Evolutionary conservation across 345 rosid genomes (phyloP).

Genomic region (Arabis alpina): DNA sequence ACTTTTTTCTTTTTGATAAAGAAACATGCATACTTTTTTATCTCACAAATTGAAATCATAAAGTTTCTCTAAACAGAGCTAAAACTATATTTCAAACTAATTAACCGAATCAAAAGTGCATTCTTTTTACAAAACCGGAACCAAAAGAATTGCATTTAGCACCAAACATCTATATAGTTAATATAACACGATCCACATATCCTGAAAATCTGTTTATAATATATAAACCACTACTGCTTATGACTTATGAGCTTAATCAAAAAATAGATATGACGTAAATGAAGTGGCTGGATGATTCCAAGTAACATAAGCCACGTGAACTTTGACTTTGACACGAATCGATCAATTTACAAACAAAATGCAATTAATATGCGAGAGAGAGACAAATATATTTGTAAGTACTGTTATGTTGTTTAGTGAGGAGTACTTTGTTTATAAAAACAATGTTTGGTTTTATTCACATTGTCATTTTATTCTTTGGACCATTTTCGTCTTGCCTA

Average conservation of each 20-base stretch:
- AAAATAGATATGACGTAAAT: too few species aligned
- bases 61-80: not conserved
- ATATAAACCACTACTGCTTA: not conserved
- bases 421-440: constrained; percentile 37
- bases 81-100: not conserved
- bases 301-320: constrained; percentile 35
- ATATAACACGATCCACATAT: not conserved
- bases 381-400: constrained; percentile 32
- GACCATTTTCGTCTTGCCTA: constrained; percentile 35
- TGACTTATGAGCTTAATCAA: too few species aligned
- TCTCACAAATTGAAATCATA: not conserved
- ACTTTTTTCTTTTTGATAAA: not conserved
- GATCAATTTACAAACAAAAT: constrained; percentile 5
- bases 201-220: not conserved
- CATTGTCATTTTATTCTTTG: constrained; percentile 40
- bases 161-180: too few species aligned
- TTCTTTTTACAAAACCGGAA: not conserved
- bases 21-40: not conserved
- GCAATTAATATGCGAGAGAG: constrained; percentile 30
- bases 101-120: not conserved
- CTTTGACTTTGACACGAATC: constrained; percentile 37
- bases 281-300: constrained; percentile 29
- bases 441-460: constrained; percentile 47
- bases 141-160: not conserved
- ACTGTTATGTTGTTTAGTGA: constrained; percentile 36